Evolutionary conservation across 2,329 filamentous ascomycete species (phyloP).

Genomic region (Ophiostoma fasciatum): DNA sequence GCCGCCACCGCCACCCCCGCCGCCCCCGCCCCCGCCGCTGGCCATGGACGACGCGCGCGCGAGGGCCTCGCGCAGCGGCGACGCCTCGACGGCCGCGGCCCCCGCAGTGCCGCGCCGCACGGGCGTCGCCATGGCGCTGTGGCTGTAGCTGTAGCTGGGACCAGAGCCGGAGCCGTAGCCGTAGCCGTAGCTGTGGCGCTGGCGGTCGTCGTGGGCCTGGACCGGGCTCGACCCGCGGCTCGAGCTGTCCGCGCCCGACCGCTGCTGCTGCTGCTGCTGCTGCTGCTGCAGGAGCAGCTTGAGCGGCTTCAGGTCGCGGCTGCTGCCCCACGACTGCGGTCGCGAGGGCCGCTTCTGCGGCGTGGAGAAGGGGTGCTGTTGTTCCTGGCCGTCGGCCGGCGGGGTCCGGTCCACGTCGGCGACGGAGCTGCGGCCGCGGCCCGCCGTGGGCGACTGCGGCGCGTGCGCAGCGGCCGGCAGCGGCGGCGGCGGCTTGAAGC

Average conservation of each 20-base stretch:
- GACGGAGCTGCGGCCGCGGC: not conserved
- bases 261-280: constrained; percentile 38
- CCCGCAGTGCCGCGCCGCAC: constrained; percentile 7
- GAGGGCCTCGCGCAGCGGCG: constrained; percentile 11
- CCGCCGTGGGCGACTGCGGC: constrained; percentile 11
- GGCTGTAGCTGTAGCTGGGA: not conserved
- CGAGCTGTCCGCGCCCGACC: too few relatives aligned
- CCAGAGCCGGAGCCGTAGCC: not conserved
- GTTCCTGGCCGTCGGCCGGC: not conserved
- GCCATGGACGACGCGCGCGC: constrained; percentile 8
- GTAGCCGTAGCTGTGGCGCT: not conserved
- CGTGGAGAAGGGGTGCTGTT: constrained; percentile 10
- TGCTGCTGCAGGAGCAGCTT: constrained; percentile 56
- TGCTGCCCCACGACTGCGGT: constrained; percentile 47
- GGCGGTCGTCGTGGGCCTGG: constrained; percentile 14
- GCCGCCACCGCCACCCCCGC: too few relatives aligned
- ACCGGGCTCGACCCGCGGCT: constrained; percentile 13
- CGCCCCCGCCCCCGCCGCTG: constrained; percentile 2
- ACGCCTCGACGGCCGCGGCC: constrained; percentile 14
- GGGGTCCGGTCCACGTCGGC: not conserved
- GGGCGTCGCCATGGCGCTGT: not conserved
- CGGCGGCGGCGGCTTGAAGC: not conserved
- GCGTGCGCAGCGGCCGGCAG: constrained; percentile 12
- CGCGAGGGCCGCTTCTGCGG: constrained; percentile 27
- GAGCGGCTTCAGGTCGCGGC: constrained; percentile 62